Evolutionary conservation across 345 rosid genomes (phyloP).

Genomic region (Citrus maxima): DNA sequence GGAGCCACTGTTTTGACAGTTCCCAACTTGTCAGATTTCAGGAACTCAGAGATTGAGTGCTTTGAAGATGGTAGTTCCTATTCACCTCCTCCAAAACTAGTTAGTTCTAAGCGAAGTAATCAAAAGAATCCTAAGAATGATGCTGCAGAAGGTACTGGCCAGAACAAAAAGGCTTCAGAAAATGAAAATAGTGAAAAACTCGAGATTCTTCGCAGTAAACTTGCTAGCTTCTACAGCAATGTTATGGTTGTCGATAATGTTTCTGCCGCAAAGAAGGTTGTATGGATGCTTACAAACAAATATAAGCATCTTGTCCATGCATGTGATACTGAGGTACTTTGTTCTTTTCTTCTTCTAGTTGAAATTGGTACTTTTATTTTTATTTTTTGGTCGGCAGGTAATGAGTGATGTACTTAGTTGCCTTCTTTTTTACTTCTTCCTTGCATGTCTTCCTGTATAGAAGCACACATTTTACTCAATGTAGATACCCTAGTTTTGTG

Average conservation of each 20-base stretch:
- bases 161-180: constrained; percentile 4
- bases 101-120: too few species aligned
- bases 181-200: constrained; percentile 13
- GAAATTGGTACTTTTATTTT: too few species aligned
- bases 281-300: constrained; percentile 50
- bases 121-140: not conserved
- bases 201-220: constrained; percentile 32
- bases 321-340: constrained; percentile 85
- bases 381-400: too few species aligned
- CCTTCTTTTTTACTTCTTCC: not conserved
- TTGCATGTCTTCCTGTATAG: constrained; percentile 2
- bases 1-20: not conserved
- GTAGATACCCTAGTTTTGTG: not conserved
- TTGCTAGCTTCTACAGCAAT: constrained; percentile 49
- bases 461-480: constrained; percentile 7
- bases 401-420: not conserved
- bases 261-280: constrained; percentile 48
- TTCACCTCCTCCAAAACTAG: not conserved
- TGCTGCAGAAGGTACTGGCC: constrained; percentile 5
- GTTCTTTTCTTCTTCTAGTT: too few species aligned
- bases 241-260: constrained; percentile 69
- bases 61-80: constrained; percentile 4
- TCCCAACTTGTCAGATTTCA: not conserved
- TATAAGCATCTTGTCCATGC: constrained; percentile 71
- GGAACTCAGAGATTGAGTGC: not conserved